These are phyloP conservation scores for Kregervanrija fluxuum DNA, from an alignment of 805 yeast species.

Conservation along the genomic window DNA sequence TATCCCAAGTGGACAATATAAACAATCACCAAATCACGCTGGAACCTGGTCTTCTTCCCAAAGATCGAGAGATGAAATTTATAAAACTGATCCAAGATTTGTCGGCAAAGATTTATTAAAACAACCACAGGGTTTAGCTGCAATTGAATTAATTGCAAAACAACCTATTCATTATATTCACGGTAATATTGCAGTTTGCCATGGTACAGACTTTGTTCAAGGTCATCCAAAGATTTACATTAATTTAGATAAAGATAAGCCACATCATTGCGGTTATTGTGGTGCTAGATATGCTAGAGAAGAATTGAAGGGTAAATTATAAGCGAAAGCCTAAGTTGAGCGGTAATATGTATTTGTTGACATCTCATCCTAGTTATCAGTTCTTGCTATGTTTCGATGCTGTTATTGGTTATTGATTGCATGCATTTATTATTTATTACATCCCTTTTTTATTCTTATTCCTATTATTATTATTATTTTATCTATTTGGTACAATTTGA, in stretches of 20 bases:
- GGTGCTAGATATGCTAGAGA: constrained; percentile 59
- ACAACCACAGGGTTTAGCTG: constrained; percentile 79
- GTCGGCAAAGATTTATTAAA: constrained; percentile 57
- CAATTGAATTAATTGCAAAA: constrained; percentile 72
- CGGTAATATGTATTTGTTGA: too few species aligned
- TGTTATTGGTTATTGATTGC: too few species aligned
- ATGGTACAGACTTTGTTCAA: constrained; percentile 69
- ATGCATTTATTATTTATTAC: too few species aligned
- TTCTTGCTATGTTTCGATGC: too few species aligned
- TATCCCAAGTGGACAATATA: constrained; percentile 10
- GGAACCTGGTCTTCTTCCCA: constrained; percentile 70
- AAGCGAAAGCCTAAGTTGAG: neutral
- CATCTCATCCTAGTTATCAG: too few species aligned
- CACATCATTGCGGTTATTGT: constrained; percentile 76
- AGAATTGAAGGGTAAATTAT: constrained; percentile 32
- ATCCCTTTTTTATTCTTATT: too few species aligned
- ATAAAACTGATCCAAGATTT: constrained; percentile 53
- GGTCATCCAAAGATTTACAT: constrained; percentile 84
- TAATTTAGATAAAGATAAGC: constrained; percentile 69
- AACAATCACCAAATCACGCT: constrained; percentile 72
- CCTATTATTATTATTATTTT: neutral
- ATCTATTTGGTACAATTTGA: neutral
- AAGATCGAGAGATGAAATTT: constrained; percentile 48
- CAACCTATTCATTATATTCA: constrained; percentile 63
- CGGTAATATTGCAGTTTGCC: constrained; percentile 65